Base-by-base conservation (phyloP, 2,329 filamentous ascomycete species). In the Diaporthe ilicicola region DNA sequence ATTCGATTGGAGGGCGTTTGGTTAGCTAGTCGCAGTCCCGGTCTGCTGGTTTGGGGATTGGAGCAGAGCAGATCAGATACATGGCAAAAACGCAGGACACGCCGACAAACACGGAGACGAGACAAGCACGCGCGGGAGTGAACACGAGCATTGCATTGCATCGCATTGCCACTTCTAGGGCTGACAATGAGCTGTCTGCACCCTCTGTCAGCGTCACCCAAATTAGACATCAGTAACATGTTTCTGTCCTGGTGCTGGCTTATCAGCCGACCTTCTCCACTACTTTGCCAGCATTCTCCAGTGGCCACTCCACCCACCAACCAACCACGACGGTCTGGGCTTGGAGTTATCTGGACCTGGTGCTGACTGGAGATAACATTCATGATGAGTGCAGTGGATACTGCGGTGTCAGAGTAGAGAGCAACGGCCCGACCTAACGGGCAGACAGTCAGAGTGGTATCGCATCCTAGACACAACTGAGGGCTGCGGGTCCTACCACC, bases 231-330 rank as follows among this genome's bases (percentile, higher is more conserved):
- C 39, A 61, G 56, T 44, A 44, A 22, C 34, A 42, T 27, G n/a
- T n/a, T 10, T 27, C 54, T 42, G 42, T 34, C 42, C 19, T 37
- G 27, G 29, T 46, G 42, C 42, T 34, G 42, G 12, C 42, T 48
- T 48, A 48, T 62, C 59, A 48, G 59, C 42, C 29, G 27, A 50
- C 42, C 24, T 22, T 62, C 59, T 62, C 59, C 59, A 62, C 59
- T 48, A 42, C n/a, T 27, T 44, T 13, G 8, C 42, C 56, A 46
- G 15, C 55, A 29, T 12, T 59, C 55, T 59, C 55, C 55, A 29
- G 42, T 44, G 32, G 32, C 17, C 17, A 15, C 56, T 44, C 55
- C n/a, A n/a, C n/a, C n/a, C n/a, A n/a, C 37, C 24, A 34, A 34
- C 32, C 9, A 34, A 34, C 32, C 22, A 29, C 37, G 12, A 10